These are phyloP conservation scores for Anethum foeniculum DNA, from an alignment of 140 eudicot species.

Conservation along the genomic window DNA sequence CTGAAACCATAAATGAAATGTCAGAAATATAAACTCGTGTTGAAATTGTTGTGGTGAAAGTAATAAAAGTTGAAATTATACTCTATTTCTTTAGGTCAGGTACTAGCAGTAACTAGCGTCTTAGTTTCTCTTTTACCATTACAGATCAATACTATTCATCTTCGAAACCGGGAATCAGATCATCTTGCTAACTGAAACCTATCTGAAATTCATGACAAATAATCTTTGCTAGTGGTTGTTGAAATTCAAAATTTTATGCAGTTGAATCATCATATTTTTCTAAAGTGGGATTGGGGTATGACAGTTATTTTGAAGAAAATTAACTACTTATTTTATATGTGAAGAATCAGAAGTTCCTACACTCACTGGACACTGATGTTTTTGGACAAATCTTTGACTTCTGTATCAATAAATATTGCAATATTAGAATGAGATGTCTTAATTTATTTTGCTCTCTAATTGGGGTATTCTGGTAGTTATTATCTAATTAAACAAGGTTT, in stretches of 20 bases:
- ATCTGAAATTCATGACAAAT: neutral
- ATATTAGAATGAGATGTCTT: neutral
- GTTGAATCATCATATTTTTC: neutral
- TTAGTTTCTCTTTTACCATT: neutral
- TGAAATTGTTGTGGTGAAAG: neutral
- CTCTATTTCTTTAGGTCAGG: neutral
- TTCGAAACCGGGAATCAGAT: neutral
- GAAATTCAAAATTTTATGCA: neutral
- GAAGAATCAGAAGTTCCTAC: neutral
- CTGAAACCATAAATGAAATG: neutral
- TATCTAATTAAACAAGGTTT: constrained; percentile 8
- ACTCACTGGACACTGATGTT: neutral
- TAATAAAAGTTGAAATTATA: neutral
- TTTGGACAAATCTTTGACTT: neutral
- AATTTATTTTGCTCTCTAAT: neutral
- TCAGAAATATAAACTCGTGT: neutral
- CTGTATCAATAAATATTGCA: neutral
- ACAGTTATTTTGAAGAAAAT: neutral
- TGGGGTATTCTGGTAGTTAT: neutral
- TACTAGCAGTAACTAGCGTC: neutral
- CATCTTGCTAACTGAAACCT: neutral
- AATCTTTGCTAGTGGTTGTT: neutral
- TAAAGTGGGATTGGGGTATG: neutral
- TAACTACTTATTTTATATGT: neutral
- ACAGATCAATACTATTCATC: neutral